Percentiles rank a stretch among this genome's conserved stretches.
phyloP scores from a whole-genome alignment of 306 rosid genomes.

The Gillenia trifoliata region DNA sequence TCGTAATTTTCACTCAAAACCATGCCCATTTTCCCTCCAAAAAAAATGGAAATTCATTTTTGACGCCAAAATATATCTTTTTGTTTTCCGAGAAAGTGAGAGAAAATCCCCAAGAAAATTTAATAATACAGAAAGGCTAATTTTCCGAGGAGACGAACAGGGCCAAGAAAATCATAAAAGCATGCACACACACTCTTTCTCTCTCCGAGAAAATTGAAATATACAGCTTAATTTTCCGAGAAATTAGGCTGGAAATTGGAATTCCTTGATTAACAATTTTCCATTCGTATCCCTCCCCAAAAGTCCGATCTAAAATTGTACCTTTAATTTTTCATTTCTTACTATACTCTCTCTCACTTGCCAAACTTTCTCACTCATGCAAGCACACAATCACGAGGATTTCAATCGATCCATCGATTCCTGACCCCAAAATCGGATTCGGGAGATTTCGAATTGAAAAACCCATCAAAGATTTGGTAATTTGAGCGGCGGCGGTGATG shows the following conservation, averaged over 20 bases:
- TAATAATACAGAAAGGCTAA: neutral
- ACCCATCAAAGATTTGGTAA: neutral
- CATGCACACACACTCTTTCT: neutral
- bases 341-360: neutral
- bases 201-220: neutral
- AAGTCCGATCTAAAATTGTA: neutral
- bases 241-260: neutral
- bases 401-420: neutral
- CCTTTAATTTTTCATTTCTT: too few relatives aligned
- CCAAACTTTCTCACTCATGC: neutral
- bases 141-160: neutral
- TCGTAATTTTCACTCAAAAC: constrained; percentile 1
- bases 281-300: neutral
- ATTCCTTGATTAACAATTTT: neutral
- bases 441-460: neutral
- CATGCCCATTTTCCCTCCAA: constrained; percentile 9
- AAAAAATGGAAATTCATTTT: neutral
- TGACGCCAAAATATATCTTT: neutral
- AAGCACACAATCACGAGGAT: neutral
- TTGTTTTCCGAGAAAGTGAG: neutral
- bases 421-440: neutral
- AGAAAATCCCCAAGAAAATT: neutral
- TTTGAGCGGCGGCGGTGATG: constrained; percentile 33
- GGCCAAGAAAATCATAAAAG: neutral
- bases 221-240: neutral